These are phyloP conservation scores for Fraxinus ornus DNA, from an alignment of 305 asterid species.

Conservation along the genomic window DNA sequence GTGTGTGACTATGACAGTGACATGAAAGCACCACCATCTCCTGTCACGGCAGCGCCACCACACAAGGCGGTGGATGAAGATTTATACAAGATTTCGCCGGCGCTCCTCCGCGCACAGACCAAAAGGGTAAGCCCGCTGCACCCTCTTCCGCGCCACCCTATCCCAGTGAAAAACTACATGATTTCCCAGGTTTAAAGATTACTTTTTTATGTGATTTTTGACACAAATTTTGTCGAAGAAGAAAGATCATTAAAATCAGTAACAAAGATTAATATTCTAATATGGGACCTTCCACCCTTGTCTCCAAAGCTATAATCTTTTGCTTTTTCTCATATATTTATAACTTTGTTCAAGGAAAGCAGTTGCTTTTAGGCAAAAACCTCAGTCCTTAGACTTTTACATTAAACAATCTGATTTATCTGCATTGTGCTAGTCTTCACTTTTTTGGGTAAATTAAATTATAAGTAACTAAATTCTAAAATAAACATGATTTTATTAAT, in stretches of 20 bases:
- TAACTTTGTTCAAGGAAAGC: not conserved
- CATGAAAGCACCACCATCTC: constrained; percentile 28
- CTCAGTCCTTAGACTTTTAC: not conserved
- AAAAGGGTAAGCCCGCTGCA: constrained; percentile 37
- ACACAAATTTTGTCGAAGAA: not conserved
- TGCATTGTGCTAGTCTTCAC: not conserved
- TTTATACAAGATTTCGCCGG: constrained; percentile 80
- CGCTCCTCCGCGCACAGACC: constrained; percentile 44
- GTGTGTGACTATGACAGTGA: constrained; percentile 50
- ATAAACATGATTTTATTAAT: no score
- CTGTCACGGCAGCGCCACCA: constrained; percentile 26
- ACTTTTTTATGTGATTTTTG: not conserved
- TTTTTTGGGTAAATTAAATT: not conserved
- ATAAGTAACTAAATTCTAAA: not conserved
- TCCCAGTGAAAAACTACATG: not conserved
- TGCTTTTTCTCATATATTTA: not conserved
- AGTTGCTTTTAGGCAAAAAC: not conserved
- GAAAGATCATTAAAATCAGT: not conserved
- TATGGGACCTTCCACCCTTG: not conserved
- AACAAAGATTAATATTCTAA: not conserved
- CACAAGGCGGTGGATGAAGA: constrained; percentile 84
- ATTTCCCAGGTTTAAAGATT: not conserved
- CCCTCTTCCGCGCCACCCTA: not conserved
- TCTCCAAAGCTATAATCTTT: not conserved
- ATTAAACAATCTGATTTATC: not conserved